phyloP scores from a whole-genome alignment of 768 basidiomycete species.

The Pleurotus pulmonarius region DNA sequence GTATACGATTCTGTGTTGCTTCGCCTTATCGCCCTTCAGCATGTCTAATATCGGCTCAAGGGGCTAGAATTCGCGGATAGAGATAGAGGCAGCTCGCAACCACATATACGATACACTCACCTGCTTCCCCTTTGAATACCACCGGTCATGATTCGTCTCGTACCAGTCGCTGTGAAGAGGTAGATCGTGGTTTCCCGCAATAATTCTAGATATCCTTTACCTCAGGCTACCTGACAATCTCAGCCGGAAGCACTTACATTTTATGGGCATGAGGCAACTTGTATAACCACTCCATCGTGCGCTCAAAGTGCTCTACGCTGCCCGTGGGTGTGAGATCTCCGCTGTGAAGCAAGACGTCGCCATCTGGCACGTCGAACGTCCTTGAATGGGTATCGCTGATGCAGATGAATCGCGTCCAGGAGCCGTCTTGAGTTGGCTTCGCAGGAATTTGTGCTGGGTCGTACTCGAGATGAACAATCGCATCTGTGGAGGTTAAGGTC shows the following conservation, averaged over 20 bases:
- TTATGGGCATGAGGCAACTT: constrained; percentile 54
- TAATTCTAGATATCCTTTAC: constrained; percentile 36
- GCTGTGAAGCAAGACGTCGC: constrained; percentile 64
- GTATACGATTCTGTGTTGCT: constrained; percentile 46
- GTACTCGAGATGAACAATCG: constrained; percentile 36
- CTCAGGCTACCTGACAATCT: background rate
- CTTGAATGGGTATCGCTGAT: constrained; percentile 55
- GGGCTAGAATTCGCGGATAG: constrained; percentile 11
- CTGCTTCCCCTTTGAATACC: constrained; percentile 26
- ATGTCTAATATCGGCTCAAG: constrained; percentile 25
- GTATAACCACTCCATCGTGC: constrained; percentile 56
- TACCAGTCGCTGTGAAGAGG: constrained; percentile 38
- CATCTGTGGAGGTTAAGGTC: constrained; percentile 19
- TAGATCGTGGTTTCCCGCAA: constrained; percentile 73
- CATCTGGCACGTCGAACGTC: constrained; percentile 45
- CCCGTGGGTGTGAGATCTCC: constrained; percentile 63
- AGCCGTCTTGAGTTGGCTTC: constrained; percentile 22
- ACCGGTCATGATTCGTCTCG: constrained; percentile 25
- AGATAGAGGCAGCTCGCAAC: background rate
- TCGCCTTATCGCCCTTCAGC: constrained; percentile 29
- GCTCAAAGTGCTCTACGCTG: constrained; percentile 34
- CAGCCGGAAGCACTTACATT: constrained; percentile 37
- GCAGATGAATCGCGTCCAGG: constrained; percentile 58
- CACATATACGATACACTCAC: constrained; percentile 13
- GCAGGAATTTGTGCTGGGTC: constrained; percentile 22